Percentiles rank a stretch among this genome's conserved stretches.
Conservation (phyloP, 225 moss, liverwort and hornwort genomes). For the Climacium dendroides region DNA sequence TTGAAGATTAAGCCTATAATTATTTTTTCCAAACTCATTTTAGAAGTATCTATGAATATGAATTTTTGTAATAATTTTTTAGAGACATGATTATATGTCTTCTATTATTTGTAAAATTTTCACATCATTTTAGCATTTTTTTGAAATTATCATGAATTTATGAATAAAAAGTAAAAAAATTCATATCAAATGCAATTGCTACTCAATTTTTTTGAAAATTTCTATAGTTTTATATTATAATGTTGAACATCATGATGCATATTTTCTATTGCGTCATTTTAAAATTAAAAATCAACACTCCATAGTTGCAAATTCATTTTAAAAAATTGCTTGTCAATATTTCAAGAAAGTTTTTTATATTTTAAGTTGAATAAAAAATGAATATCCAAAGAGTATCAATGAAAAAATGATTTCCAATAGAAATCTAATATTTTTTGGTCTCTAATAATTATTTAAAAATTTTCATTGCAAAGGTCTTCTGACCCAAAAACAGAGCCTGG, state of each 20-base stretch:
- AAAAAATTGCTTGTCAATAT: background rate
- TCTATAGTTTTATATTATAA: background rate
- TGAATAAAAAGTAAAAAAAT: background rate
- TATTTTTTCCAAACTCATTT: background rate
- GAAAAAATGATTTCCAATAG: background rate
- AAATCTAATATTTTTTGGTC: background rate
- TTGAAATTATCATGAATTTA: background rate
- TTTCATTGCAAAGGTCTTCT: accelerated
- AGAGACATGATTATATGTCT: background rate
- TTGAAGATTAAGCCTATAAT: accelerated
- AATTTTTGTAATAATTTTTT: background rate
- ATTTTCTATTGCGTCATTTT: background rate
- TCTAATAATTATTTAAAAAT: background rate
- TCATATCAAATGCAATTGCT: background rate
- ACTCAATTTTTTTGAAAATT: background rate
- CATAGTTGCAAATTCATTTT: background rate
- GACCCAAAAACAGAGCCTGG: accelerated
- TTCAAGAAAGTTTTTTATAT: background rate
- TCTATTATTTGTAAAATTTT: background rate
- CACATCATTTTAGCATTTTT: background rate
- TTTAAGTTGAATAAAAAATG: background rate
- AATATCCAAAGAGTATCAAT: background rate
- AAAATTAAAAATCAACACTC: background rate
- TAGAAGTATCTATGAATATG: background rate
- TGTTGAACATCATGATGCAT: background rate